Conservation (phyloP, 352 stramenopile species). For the Phytophthora megakarya region DNA sequence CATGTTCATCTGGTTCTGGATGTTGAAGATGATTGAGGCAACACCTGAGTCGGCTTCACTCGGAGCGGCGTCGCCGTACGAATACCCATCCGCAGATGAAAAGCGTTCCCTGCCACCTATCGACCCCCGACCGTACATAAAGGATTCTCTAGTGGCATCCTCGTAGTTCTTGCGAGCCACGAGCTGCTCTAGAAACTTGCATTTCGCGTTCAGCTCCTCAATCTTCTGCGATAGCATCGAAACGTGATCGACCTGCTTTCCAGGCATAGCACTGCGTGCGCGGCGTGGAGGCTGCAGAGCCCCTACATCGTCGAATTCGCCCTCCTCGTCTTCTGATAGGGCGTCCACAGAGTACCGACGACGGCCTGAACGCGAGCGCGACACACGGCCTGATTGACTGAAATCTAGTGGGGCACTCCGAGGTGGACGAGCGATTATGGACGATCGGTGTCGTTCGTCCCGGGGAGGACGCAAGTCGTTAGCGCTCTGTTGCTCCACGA, state of each 20-base stretch:
- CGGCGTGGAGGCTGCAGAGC: slow-evolving; percentile 56
- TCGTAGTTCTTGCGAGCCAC: slow-evolving; percentile 62
- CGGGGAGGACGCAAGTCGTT: slow-evolving; percentile 9
- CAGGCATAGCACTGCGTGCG: slow-evolving; percentile 55
- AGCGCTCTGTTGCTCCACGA: slow-evolving; percentile 56
- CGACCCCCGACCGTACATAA: slow-evolving; percentile 34
- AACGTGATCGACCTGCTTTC: slow-evolving; percentile 60
- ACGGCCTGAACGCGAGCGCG: slow-evolving; percentile 24
- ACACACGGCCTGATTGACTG: slow-evolving; percentile 12
- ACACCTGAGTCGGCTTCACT: slow-evolving; percentile 51
- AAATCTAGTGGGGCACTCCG: slow-evolving; percentile 33
- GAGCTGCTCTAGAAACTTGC: slow-evolving; percentile 77
- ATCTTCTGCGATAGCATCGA: slow-evolving; percentile 68
- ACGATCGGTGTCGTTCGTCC: slow-evolving; percentile 29
- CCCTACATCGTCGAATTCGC: slow-evolving; percentile 46
- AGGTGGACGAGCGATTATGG: slow-evolving; percentile 27
- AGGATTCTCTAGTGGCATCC: slow-evolving; percentile 37
- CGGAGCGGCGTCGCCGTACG: slow-evolving; percentile 34
- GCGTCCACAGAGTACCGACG: slow-evolving; percentile 56
- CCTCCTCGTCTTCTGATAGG: slow-evolving; percentile 48
- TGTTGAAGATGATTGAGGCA: slow-evolving; percentile 78
- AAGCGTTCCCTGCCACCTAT: slow-evolving; percentile 26
- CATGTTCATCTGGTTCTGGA: slow-evolving; percentile 85
- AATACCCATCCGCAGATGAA: slow-evolving; percentile 28
- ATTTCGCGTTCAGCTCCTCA: slow-evolving; percentile 82